Evolutionary conservation across 169 alveolate species (phyloP).

Genomic region (Plasmodium berghei): DNA sequence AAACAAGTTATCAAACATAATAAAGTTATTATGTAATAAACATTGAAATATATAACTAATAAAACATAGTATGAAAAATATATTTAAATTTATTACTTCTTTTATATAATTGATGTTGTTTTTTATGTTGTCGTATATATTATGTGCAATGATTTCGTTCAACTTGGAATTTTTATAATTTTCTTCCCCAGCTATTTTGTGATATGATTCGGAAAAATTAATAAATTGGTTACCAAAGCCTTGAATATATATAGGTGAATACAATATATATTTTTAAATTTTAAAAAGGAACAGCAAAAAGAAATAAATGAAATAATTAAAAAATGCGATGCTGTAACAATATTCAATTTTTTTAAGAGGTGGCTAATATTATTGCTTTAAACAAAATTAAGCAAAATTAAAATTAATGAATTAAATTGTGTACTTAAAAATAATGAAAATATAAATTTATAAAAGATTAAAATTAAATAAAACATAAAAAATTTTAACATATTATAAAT

Average conservation of each 20-base stretch:
- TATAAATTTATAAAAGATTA: too few relatives aligned
- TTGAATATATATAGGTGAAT: neutral
- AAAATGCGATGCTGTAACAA: too few relatives aligned
- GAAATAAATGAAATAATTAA: too few relatives aligned
- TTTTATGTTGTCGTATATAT: constrained; percentile 48
- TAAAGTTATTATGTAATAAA: neutral
- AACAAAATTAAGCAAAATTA: too few relatives aligned
- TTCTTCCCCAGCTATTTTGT: constrained; percentile 50
- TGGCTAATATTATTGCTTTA: too few relatives aligned
- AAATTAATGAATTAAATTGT: too few relatives aligned
- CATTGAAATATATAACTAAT: neutral
- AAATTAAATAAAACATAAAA: too few relatives aligned
- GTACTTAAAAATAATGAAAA: too few relatives aligned
- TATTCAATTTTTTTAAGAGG: too few relatives aligned
- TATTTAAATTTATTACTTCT: constrained; percentile 27
- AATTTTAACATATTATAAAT: too few relatives aligned
- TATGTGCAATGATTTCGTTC: constrained; percentile 38
- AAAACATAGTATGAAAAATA: neutral
- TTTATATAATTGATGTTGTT: constrained; percentile 36
- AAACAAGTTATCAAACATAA: neutral
- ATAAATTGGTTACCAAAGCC: constrained; percentile 15
- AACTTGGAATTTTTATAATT: constrained; percentile 16
- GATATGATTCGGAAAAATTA: constrained; percentile 56
- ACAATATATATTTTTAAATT: too few relatives aligned
- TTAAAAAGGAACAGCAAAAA: too few relatives aligned